These are phyloP conservation scores for Backusella macrospora DNA, from an alignment of 192 early-diverging fungal genomes.

Conservation along the genomic window DNA sequence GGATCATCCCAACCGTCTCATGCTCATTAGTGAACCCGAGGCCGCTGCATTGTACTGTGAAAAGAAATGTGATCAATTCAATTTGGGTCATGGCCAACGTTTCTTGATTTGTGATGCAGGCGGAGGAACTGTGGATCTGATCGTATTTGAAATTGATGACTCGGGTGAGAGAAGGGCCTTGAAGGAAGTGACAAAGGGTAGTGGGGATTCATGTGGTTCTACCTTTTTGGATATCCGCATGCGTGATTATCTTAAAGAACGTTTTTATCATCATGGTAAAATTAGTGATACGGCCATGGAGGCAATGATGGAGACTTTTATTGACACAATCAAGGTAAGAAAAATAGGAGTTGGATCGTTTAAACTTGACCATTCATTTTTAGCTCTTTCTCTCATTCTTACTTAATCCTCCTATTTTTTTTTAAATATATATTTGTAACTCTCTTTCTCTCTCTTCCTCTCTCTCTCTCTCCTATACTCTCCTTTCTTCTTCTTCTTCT, in stretches of 20 bases:
- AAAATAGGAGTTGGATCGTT: too few relatives aligned
- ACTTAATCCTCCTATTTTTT: background rate
- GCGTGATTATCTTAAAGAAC: conserved; percentile 47
- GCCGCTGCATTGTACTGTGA: conserved; percentile 55
- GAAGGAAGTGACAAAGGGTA: conserved; percentile 55
- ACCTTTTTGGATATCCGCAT: conserved; percentile 54
- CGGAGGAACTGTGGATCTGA: conserved; percentile 57
- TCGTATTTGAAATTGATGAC: conserved; percentile 15
- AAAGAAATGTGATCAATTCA: conserved; percentile 49
- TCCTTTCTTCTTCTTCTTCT: background rate
- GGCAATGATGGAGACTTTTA: conserved; percentile 50
- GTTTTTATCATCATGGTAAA: conserved; percentile 40
- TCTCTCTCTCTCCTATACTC: background rate
- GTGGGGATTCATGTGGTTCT: conserved; percentile 55
- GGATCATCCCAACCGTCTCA: conserved; percentile 49
- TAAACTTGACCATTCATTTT: too few relatives aligned
- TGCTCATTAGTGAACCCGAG: conserved; percentile 45
- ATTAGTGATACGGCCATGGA: conserved; percentile 36
- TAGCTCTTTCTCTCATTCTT: background rate
- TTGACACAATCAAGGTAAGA: conserved; percentile 51
- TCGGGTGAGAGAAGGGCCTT: conserved; percentile 33
- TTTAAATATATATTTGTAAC: background rate
- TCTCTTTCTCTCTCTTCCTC: background rate
- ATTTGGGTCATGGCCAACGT: conserved; percentile 44
- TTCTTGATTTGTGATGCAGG: conserved; percentile 59